Percentiles rank a stretch among this genome's conserved stretches.
Evolutionary conservation across 108 stramenopile species (phyloP).

Genomic region (Chaetoceros muelleri): DNA sequence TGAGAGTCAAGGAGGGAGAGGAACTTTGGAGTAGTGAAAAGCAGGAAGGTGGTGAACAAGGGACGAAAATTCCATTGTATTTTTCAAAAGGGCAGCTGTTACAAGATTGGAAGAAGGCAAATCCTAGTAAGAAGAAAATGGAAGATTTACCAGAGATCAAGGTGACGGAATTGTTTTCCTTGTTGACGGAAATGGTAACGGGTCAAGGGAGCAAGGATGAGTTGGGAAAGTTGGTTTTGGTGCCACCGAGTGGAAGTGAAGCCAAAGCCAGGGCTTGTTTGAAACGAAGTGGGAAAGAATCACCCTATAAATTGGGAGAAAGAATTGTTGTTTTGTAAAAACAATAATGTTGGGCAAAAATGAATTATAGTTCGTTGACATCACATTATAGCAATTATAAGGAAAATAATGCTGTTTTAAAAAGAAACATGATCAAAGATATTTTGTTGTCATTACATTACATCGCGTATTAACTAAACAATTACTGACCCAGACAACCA

Average conservation of each 20-base stretch:
- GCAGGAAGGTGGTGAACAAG: constrained; percentile 1
- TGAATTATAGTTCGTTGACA: no score
- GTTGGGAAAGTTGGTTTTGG: constrained; percentile 36
- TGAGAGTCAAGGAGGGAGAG: constrained; percentile 1
- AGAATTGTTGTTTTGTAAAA: constrained; percentile 53
- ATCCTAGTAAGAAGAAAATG: constrained; percentile 19
- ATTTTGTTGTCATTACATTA: no score
- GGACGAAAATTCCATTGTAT: constrained; percentile 31
- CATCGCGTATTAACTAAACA: no score
- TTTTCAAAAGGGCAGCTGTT: constrained; percentile 56
- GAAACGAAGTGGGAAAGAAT: constrained; percentile 40
- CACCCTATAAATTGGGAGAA: constrained; percentile 52
- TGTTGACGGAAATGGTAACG: constrained; percentile 39
- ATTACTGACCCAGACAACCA: constrained; percentile 42
- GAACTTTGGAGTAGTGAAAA: constrained; percentile 7
- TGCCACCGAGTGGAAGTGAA: constrained; percentile 50
- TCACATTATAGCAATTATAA: no score
- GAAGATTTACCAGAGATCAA: constrained; percentile 20
- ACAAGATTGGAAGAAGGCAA: constrained; percentile 31
- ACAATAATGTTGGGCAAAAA: no score
- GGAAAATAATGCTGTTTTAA: no score
- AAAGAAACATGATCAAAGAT: no score
- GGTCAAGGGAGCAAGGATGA: constrained; percentile 46
- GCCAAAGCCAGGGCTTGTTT: constrained; percentile 35
- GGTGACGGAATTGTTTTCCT: constrained; percentile 64